A percentile compares a stretch with the other conserved stretches of the same genome.
phyloP scores from a whole-genome alignment of 2,329 filamentous ascomycete species.

The Hymenoscyphus infarciens region DNA sequence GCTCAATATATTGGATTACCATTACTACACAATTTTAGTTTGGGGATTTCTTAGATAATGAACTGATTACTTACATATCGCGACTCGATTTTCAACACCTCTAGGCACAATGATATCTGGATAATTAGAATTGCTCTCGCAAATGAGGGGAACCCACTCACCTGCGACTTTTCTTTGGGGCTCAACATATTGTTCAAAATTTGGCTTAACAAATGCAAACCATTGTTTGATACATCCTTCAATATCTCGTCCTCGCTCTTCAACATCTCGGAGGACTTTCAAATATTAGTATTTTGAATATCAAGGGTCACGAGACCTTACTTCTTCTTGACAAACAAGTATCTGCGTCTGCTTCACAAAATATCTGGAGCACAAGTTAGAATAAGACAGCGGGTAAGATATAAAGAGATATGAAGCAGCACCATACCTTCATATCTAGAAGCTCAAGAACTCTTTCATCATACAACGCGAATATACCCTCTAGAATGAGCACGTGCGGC shows the following conservation, averaged over 20 bases:
- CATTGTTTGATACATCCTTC: slow-evolving; percentile 98
- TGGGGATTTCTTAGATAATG: not conserved
- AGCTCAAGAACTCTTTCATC: slow-evolving; percentile 81
- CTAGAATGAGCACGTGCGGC: slow-evolving; percentile 89
- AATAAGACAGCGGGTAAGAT: not conserved
- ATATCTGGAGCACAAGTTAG: slow-evolving; percentile 57
- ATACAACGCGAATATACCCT: slow-evolving; percentile 93
- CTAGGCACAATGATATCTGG: slow-evolving; percentile 88
- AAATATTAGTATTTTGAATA: not conserved
- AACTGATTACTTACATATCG: slow-evolving; percentile 59
- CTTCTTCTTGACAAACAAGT: slow-evolving; percentile 86
- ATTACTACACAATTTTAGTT: slow-evolving; percentile 55
- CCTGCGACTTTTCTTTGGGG: slow-evolving; percentile 84
- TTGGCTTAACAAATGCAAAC: slow-evolving; percentile 95
- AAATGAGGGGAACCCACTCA: slow-evolving; percentile 39
- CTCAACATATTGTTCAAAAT: slow-evolving; percentile 90
- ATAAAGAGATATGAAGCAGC: not conserved
- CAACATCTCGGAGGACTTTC: slow-evolving; percentile 72
- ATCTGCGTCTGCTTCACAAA: slow-evolving; percentile 93
- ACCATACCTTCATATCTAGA: slow-evolving; percentile 79
- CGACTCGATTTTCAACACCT: slow-evolving; percentile 90
- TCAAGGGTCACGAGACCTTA: slow-evolving; percentile 42
- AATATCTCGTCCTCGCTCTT: slow-evolving; percentile 83
- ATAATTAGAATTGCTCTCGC: slow-evolving; percentile 2
- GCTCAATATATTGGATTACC: slow-evolving; percentile 90